Evolutionary conservation across 2,329 filamentous ascomycete genomes (phyloP).

Genomic region (Claviceps purpurea): DNA sequence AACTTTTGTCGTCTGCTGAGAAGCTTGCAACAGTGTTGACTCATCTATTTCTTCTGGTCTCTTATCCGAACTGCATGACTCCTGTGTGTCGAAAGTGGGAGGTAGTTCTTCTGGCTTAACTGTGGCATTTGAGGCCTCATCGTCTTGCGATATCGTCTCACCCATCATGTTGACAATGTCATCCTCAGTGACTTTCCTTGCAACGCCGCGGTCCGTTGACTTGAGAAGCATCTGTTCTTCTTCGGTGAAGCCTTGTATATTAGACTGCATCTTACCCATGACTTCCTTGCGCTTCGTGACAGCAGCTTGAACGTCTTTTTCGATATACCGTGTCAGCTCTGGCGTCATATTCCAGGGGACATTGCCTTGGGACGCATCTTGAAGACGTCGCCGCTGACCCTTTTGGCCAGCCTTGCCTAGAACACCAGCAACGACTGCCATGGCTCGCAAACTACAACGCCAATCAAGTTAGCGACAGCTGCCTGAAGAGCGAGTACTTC

Average conservation of each 20-base stretch:
- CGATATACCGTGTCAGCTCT: slow-evolving; percentile 29
- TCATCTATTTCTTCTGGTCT: slow-evolving; percentile 8
- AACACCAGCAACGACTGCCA: slow-evolving; percentile 71
- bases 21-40: slow-evolving; percentile 8
- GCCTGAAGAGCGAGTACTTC: neutral
- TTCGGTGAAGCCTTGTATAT: slow-evolving; percentile 23
- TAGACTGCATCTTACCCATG: slow-evolving; percentile 22
- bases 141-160: slow-evolving; percentile 7
- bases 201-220: slow-evolving; percentile 13
- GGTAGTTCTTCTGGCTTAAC: neutral
- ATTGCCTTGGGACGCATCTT: slow-evolving; percentile 45
- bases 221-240: slow-evolving; percentile 23
- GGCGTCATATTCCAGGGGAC: slow-evolving; percentile 47
- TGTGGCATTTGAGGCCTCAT: neutral
- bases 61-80: neutral
- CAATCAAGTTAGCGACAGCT: slow-evolving; percentile 3
- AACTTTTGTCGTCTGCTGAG: slow-evolving; percentile 7
- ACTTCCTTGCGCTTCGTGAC: slow-evolving; percentile 21
- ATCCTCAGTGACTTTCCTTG: slow-evolving; percentile 20
- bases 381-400: slow-evolving; percentile 55
- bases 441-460: slow-evolving; percentile 55
- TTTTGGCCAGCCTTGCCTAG: slow-evolving; percentile 72
- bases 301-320: slow-evolving; percentile 17
- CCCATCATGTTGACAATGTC: slow-evolving; percentile 22
- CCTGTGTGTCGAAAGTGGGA: neutral